These are phyloP conservation scores for Psilocybe cyanescens DNA, from an alignment of 768 basidiomycete genomes.

Conservation along the genomic window DNA sequence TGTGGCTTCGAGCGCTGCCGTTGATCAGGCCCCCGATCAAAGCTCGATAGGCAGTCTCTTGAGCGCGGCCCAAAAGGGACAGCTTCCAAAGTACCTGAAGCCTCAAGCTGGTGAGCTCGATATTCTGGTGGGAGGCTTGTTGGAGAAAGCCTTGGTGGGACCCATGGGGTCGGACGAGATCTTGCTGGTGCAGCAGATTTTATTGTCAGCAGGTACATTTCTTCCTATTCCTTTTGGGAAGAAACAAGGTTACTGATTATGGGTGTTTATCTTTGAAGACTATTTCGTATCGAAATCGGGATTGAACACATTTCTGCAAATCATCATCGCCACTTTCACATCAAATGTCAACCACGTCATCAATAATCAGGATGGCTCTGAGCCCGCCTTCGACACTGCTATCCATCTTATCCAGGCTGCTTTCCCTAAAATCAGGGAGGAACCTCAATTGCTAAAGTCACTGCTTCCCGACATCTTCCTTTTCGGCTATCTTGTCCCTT, in stretches of 20 bases:
- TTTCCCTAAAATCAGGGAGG: constrained; percentile 18
- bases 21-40: constrained; percentile 22
- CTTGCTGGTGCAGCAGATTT: constrained; percentile 39
- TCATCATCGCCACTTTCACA: constrained; percentile 37
- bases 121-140: constrained; percentile 37
- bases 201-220: constrained; percentile 45
- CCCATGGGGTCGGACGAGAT: constrained; percentile 28
- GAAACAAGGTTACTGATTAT: not conserved
- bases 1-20: constrained; percentile 37
- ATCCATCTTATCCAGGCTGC: constrained; percentile 38
- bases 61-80: constrained; percentile 38
- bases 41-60: constrained; percentile 41
- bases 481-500: constrained; percentile 51
- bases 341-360: constrained; percentile 37
- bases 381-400: constrained; percentile 27
- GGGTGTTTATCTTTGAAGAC: constrained; percentile 20
- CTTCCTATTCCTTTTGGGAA: not conserved
- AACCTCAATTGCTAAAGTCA: constrained; percentile 8
- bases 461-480: constrained; percentile 49
- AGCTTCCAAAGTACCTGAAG: constrained; percentile 48
- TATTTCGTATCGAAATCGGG: constrained; percentile 39
- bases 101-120: constrained; percentile 52
- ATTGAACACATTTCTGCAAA: constrained; percentile 34
- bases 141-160: constrained; percentile 40
- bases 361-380: constrained; percentile 27